phyloP scores from a whole-genome alignment of 129 eudicot genomes.

The Saussurea involucrata region DNA sequence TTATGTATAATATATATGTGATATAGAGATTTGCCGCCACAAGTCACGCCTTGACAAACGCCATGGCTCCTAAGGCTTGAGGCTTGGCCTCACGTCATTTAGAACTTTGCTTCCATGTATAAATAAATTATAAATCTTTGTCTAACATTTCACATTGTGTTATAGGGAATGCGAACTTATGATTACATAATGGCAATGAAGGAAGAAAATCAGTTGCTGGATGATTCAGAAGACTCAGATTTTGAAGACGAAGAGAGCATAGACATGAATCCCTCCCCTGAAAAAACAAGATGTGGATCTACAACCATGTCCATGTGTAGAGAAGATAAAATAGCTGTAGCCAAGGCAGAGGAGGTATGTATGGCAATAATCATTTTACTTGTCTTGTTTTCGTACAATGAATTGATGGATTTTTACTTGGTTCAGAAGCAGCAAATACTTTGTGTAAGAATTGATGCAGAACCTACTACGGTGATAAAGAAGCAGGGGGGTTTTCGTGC shows the following conservation, averaged over 20 bases:
- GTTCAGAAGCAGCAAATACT: constrained; percentile 54
- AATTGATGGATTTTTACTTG: neutral
- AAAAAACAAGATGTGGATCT: constrained; percentile 45
- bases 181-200: constrained; percentile 94
- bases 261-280: constrained; percentile 54
- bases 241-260: constrained; percentile 69
- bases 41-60: no score
- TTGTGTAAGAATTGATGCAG: constrained; percentile 67
- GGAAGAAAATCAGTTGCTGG: constrained; percentile 57
- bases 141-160: constrained; percentile 5
- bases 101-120: neutral
- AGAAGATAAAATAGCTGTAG: constrained; percentile 27
- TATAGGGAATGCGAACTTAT: constrained; percentile 90
- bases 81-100: no score
- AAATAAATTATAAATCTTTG: neutral
- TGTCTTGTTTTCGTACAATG: neutral
- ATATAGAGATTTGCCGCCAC: no score
- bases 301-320: constrained; percentile 37
- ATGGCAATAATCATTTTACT: neutral
- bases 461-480: constrained; percentile 43
- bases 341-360: constrained; percentile 37
- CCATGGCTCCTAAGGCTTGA: no score
- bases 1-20: no score
- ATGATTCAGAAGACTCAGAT: constrained; percentile 63
- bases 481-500: constrained; percentile 70